A percentile compares a stretch with the other conserved stretches of the same genome.
Evolutionary conservation across 352 stramenopile genomes (phyloP).

Genomic region (Globisporangium nagaii): DNA sequence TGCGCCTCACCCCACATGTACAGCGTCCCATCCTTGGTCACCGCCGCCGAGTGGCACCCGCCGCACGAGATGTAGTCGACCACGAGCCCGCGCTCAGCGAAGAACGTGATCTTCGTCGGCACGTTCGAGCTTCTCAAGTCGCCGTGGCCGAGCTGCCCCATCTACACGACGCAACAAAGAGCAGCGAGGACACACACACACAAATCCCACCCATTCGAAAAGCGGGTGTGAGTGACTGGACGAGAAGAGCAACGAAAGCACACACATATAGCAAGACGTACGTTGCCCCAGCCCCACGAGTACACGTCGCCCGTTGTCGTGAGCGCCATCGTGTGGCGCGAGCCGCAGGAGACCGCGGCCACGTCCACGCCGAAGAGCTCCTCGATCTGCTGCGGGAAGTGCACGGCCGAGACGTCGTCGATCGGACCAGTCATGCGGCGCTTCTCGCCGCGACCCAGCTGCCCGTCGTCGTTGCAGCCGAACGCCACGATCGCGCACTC

Average conservation of each 20-base stretch:
- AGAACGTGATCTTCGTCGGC: slow-evolving; percentile 60
- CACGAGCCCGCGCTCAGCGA: slow-evolving; percentile 33
- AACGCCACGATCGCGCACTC: slow-evolving; percentile 59
- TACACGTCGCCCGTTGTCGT: slow-evolving; percentile 55
- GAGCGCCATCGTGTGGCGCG: slow-evolving; percentile 78
- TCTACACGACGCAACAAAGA: slow-evolving; percentile 23
- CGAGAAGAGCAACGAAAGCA: not conserved
- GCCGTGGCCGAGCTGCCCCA: slow-evolving; percentile 75
- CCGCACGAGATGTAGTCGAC: slow-evolving; percentile 79
- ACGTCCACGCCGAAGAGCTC: slow-evolving; percentile 45
- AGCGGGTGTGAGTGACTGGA: not conserved
- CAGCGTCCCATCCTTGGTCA: slow-evolving; percentile 55
- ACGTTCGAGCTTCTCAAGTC: slow-evolving; percentile 67
- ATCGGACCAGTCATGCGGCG: slow-evolving; percentile 45
- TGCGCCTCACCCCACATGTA: slow-evolving; percentile 85
- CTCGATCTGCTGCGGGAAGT: slow-evolving; percentile 61
- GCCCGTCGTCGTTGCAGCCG: slow-evolving; percentile 80
- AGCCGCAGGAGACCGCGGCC: slow-evolving; percentile 70
- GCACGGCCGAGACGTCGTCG: slow-evolving; percentile 70
- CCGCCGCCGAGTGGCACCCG: slow-evolving; percentile 74
- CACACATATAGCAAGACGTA: slow-evolving; percentile 17
- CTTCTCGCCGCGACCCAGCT: slow-evolving; percentile 67
- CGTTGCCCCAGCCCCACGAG: slow-evolving; percentile 76
- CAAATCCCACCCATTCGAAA: no score
- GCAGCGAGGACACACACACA: not conserved